Evolutionary conservation across 768 basidiomycete genomes (phyloP), one percentile per base, ranked within the genome.

Genomic region (Boletales sp.): DNA sequence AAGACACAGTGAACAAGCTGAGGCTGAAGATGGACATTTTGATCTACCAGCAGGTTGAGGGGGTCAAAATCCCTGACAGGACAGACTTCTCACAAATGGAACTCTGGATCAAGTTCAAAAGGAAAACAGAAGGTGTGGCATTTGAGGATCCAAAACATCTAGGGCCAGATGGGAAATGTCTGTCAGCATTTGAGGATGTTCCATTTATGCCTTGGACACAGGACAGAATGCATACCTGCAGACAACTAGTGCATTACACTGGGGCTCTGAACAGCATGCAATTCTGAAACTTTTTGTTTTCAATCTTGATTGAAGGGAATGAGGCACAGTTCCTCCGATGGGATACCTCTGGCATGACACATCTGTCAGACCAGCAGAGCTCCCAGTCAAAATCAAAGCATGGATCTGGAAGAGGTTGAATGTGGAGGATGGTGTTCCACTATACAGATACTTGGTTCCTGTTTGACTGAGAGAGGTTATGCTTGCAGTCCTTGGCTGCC

Each of bases 281-380:
- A 41, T 66, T 66, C 45, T 66, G 72, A 2, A 55, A 58, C 12
- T 63, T 62, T 19, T 47, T 63, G 2, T 73, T 74, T 53, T 60
- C 58, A 2, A 24, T 70, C 9, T 45, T 64, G 24, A 51, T 74
- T 14, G 60, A 49, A 43, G 58, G 57, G 5, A 32, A 53, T 2
- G 32, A 32, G 36, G 67, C 65, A 1, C 55, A 69, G 4, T 60
- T 74, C 35, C 50, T 74, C 18, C 60, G 63, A 39, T 74, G 67
- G 66, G 72, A 74, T 50, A 65, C 65, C 7, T 42, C 58, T 13
- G 42, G 42, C 24, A 27, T 6, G 24, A 27, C 24, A 27, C 24
- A 27, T 27, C 24, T 1, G 24, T 7, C 24, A 6, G 6, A 27
- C 24, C 24, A 7, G 24, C 24, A 5, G 24, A 27, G 24, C 24